These are phyloP conservation scores for Sporothrix variecibatus DNA, from an alignment of 2,329 filamentous ascomycete species.

Conservation along the genomic window DNA sequence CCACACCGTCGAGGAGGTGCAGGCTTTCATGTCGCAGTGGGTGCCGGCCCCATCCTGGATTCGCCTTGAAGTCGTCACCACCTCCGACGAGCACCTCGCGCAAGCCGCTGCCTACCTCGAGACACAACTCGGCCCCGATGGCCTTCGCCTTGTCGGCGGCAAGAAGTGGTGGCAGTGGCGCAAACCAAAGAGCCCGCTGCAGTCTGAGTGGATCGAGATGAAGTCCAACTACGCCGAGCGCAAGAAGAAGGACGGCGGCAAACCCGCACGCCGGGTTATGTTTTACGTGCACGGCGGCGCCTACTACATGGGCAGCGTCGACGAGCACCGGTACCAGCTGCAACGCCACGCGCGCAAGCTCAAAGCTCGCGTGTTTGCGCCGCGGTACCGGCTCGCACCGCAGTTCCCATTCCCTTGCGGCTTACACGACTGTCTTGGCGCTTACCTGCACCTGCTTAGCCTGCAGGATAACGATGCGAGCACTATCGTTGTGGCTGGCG, in stretches of 20 bases:
- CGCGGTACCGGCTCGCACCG: slow-evolving; percentile 82
- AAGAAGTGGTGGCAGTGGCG: slow-evolving; percentile 90
- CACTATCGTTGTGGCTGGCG: slow-evolving; percentile 84
- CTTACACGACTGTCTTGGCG: slow-evolving; percentile 83
- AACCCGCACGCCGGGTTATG: slow-evolving; percentile 64
- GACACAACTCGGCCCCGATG: slow-evolving; percentile 74
- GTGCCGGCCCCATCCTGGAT: slow-evolving; percentile 90
- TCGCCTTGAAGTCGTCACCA: slow-evolving; percentile 68
- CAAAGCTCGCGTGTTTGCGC: slow-evolving; percentile 84
- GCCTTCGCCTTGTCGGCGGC: slow-evolving; percentile 75
- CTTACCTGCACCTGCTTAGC: slow-evolving; percentile 80
- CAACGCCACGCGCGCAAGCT: slow-evolving; percentile 94
- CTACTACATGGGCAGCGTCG: slow-evolving; percentile 93
- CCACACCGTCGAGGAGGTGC: slow-evolving; percentile 89
- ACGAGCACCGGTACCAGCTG: slow-evolving; percentile 97
- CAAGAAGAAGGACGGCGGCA: slow-evolving; percentile 57
- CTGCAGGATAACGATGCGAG: slow-evolving; percentile 65
- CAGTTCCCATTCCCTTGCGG: slow-evolving; percentile 97
- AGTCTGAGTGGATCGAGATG: slow-evolving; percentile 98
- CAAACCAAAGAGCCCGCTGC: slow-evolving; percentile 63
- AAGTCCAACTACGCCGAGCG: slow-evolving; percentile 74
- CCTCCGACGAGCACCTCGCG: slow-evolving; percentile 64
- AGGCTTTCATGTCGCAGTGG: slow-evolving; percentile 88
- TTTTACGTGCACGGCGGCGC: slow-evolving; percentile 92
- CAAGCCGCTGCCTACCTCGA: slow-evolving; percentile 68